Conservation (phyloP, 768 basidiomycete genomes). For the Leccinum sublutescens region DNA sequence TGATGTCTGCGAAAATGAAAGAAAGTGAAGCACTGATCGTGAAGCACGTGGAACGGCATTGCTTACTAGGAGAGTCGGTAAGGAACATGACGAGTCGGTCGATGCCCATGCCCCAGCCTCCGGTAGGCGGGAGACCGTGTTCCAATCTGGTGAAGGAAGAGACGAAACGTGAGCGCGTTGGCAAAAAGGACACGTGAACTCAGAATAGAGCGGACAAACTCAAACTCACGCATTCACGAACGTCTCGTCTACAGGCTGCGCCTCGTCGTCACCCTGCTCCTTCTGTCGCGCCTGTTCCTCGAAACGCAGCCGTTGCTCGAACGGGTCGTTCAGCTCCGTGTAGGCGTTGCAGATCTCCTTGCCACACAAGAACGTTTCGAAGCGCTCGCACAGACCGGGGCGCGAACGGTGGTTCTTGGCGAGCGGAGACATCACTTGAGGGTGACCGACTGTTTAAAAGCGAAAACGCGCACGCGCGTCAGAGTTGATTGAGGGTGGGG, state of each 20-base stretch:
- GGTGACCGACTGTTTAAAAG: slow-evolving; percentile 75
- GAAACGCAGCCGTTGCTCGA: slow-evolving; percentile 92
- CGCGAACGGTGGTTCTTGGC: slow-evolving; percentile 99
- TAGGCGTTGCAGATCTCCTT: slow-evolving; percentile 99
- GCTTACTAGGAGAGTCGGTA: slow-evolving; percentile 88
- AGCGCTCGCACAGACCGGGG: slow-evolving; percentile 96
- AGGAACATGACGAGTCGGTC: slow-evolving; percentile 99
- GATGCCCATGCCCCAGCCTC: slow-evolving; percentile 96
- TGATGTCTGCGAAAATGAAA: slow-evolving; percentile 64
- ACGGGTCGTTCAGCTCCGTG: slow-evolving; percentile 99
- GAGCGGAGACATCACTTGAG: slow-evolving; percentile 99
- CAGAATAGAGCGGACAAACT: not conserved
- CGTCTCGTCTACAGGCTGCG: slow-evolving; percentile 94
- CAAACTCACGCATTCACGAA: slow-evolving; percentile 83
- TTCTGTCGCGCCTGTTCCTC: slow-evolving; percentile 95
- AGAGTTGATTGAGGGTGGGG: not conserved
- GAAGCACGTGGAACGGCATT: not conserved
- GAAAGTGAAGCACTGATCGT: not conserved
- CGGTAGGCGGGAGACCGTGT: slow-evolving; percentile 95
- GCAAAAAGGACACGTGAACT: not conserved
- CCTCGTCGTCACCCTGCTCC: slow-evolving; percentile 96
- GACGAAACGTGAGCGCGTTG: not conserved
- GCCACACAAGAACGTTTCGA: slow-evolving; percentile 97
- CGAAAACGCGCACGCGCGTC: not conserved
- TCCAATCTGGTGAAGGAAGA: slow-evolving; percentile 65